Evolutionary conservation across 108 stramenopile genomes (phyloP).

Genomic region (Asterionellopsis glacialis): DNA sequence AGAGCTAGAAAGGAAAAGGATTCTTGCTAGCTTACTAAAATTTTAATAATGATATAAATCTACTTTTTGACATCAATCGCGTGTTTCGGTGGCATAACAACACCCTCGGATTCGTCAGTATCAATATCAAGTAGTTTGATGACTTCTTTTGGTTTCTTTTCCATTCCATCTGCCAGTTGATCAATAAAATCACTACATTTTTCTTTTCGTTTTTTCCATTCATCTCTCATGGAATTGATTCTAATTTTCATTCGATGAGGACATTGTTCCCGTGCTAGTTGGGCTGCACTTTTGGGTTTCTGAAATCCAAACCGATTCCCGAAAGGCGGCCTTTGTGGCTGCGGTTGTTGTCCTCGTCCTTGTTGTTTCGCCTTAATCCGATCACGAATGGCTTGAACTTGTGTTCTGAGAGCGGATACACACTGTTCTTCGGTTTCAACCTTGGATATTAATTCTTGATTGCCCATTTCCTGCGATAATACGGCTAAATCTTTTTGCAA

Average conservation of each 20-base stretch:
- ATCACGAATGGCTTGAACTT: slow-evolving; percentile 23
- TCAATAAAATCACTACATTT: slow-evolving; percentile 85
- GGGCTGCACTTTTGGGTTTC: slow-evolving; percentile 14
- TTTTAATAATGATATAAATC: slow-evolving; percentile 17
- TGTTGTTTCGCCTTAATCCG: slow-evolving; percentile 19
- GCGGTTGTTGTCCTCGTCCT: not conserved
- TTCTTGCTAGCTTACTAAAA: too few relatives aligned
- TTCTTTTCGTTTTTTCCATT: slow-evolving; percentile 70
- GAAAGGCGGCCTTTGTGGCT: not conserved
- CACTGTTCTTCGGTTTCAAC: slow-evolving; percentile 24
- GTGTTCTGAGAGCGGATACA: slow-evolving; percentile 25
- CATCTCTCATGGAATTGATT: slow-evolving; percentile 69
- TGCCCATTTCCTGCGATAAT: slow-evolving; percentile 42
- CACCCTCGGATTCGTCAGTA: slow-evolving; percentile 61
- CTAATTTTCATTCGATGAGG: slow-evolving; percentile 37
- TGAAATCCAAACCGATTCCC: not conserved
- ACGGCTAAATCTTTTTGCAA: slow-evolving; percentile 29
- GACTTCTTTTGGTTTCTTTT: slow-evolving; percentile 77
- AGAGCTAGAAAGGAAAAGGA: too few relatives aligned
- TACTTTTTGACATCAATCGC: slow-evolving; percentile 17
- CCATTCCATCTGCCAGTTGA: slow-evolving; percentile 80
- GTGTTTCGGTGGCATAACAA: slow-evolving; percentile 50
- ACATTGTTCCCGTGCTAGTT: slow-evolving; percentile 19
- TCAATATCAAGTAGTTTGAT: slow-evolving; percentile 73
- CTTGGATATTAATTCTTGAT: slow-evolving; percentile 40